A percentile compares a stretch with the other conserved stretches of the same genome.
Evolutionary conservation across 2,329 filamentous ascomycete genomes (phyloP).

Genomic region (Colletotrichum sp.): DNA sequence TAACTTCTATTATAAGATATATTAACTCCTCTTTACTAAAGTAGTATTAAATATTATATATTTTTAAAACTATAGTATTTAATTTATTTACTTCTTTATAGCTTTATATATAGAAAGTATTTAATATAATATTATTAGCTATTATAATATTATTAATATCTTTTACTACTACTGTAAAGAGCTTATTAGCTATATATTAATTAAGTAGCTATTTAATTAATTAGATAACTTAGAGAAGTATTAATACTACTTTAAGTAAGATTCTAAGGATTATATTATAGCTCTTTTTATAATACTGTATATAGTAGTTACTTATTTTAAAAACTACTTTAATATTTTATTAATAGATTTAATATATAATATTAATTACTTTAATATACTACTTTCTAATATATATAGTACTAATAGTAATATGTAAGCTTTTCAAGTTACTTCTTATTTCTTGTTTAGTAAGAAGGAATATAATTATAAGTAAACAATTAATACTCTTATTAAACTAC

Average conservation of each 20-base stretch:
- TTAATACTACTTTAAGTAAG: too few species aligned
- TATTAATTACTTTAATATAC: not conserved
- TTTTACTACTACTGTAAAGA: too few species aligned
- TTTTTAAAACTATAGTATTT: too few species aligned
- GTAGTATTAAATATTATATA: too few species aligned
- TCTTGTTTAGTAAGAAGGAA: not conserved
- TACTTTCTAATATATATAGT: not conserved
- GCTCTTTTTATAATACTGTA: not conserved
- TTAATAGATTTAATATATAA: not conserved
- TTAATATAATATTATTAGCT: not conserved
- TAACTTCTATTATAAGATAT: too few species aligned
- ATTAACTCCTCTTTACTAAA: too few species aligned
- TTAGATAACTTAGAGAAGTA: accelerated
- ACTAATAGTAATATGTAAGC: not conserved
- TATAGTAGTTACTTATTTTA: not conserved
- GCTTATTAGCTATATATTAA: too few species aligned
- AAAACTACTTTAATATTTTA: not conserved
- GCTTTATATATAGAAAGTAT: too few species aligned
- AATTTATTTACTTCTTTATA: too few species aligned
- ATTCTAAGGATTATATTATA: not conserved
- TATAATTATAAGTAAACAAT: not conserved
- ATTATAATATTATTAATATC: too few species aligned
- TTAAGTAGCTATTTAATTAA: too few species aligned
- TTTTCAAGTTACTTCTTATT: not conserved
- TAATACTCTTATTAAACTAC: not conserved